These are phyloP conservation scores for Bothriochloa decipiens DNA, from an alignment of 176 grass and related monocot genomes.

Conservation along the genomic window DNA sequence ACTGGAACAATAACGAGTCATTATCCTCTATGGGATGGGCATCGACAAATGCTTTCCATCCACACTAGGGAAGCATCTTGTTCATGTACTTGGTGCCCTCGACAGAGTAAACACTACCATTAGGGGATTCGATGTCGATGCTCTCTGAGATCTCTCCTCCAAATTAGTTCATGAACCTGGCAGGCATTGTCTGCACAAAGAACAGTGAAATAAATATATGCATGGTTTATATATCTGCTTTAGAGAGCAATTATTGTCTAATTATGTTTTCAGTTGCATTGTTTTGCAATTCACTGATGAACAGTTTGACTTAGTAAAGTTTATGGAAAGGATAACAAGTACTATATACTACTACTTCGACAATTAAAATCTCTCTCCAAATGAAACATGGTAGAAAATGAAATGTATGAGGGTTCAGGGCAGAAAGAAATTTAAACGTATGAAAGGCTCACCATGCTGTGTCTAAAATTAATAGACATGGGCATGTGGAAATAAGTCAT, in stretches of 20 bases:
- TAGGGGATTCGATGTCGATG: slow-evolving; percentile 46
- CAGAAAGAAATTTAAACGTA: too few species aligned
- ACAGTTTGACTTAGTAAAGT: background rate
- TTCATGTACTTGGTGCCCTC: slow-evolving; percentile 2
- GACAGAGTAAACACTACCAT: slow-evolving; percentile 39
- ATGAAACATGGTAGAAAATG: background rate
- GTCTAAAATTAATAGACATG: background rate
- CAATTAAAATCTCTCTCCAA: background rate
- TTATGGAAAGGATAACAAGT: background rate
- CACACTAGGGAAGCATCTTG: slow-evolving; percentile 30
- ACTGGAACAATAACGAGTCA: slow-evolving; percentile 46
- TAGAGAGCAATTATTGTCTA: background rate
- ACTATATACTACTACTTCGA: background rate
- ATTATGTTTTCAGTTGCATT: background rate
- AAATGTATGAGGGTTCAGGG: too few species aligned
- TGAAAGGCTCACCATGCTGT: too few species aligned
- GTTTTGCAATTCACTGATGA: background rate
- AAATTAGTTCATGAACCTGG: slow-evolving; percentile 43
- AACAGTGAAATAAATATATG: background rate
- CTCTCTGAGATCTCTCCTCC: slow-evolving; percentile 22
- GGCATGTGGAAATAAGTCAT: background rate
- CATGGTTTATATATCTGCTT: background rate
- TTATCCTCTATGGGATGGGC: slow-evolving; percentile 41
- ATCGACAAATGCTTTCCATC: slow-evolving; percentile 52
- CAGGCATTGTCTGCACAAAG: slow-evolving; percentile 46